phyloP scores from a whole-genome alignment of 768 basidiomycete genomes.

The Clathrus columnatus region DNA sequence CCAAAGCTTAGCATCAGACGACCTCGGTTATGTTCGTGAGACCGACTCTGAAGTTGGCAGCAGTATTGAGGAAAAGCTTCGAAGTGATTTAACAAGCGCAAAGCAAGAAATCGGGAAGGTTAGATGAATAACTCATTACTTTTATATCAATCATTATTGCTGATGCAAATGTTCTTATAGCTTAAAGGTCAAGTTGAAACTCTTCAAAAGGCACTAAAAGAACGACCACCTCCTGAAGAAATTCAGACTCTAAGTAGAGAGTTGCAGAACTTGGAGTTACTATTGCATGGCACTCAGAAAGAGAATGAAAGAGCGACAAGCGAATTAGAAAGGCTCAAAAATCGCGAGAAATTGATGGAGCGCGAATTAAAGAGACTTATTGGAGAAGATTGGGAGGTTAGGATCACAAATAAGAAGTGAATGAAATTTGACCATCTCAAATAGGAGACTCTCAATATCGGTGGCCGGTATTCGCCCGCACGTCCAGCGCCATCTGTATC shows the following conservation, averaged over 20 bases:
- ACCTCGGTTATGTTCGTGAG: constrained; percentile 54
- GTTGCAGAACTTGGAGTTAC: constrained; percentile 63
- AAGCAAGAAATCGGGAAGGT: constrained; percentile 68
- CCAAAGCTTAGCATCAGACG: constrained; percentile 30
- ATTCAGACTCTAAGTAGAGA: constrained; percentile 64
- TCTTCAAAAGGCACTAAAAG: constrained; percentile 56
- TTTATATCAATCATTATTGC: neutral
- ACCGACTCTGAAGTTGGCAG: constrained; percentile 41
- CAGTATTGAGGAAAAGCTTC: constrained; percentile 49
- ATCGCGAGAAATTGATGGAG: constrained; percentile 72
- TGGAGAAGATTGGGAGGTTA: constrained; percentile 78
- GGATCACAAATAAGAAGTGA: constrained; percentile 10
- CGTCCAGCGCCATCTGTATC: neutral
- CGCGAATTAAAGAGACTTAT: constrained; percentile 59
- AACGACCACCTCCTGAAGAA: constrained; percentile 59
- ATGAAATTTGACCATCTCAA: neutral
- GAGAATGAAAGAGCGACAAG: constrained; percentile 84
- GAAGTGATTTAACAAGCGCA: constrained; percentile 56
- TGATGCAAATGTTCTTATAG: constrained; percentile 25
- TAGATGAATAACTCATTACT: neutral
- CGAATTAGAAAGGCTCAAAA: constrained; percentile 61
- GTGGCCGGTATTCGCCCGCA: neutral
- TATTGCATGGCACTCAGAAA: constrained; percentile 71
- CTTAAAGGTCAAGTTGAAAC: constrained; percentile 52
- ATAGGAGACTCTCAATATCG: constrained; percentile 7